Base-by-base conservation (phyloP, 345 rosid genomes). In the Syzygium oleosum region DNA sequence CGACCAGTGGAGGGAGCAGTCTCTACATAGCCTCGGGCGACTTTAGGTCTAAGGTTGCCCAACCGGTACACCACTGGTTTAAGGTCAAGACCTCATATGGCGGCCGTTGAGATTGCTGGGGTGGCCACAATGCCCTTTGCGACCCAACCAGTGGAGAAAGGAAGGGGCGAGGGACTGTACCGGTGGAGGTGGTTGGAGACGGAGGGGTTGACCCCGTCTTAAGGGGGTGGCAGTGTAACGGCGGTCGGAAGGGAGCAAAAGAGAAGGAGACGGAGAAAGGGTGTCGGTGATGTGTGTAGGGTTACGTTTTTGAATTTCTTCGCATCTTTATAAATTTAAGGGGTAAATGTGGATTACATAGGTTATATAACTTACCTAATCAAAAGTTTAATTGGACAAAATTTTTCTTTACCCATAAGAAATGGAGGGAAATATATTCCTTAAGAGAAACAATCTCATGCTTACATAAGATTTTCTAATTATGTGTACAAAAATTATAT, bases 1-100 rank as follows among this genome's bases (percentile, higher is more conserved):
- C 5, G 29, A 58, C 63, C 63, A 25, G 63, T 25, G 63, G 13
- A 25, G 63, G 29, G 15, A 58, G 14, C 2, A 14, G 2, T 58
- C 29, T 25, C 0, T 25, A 0, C 63, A 58, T 29, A 58, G 11
- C 7, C 7, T 0, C 0, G 0, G 0, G 27, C 1, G 15, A 58
- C 29, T 58, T 58, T 58, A 58, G 27, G 27, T 25, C 31, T 58
- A 11, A 25, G 65, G 31, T 58, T 58, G 31, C 65, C 31, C 29
- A 58, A 58, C 14, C 31, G 15, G 65, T 4, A 58, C 65, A 58
- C 6, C 7, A 0, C n/a, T 25, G 29, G 65, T 11, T 58, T 58
- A 58, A 58, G 65, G 29, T 25, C 65, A 58, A 58, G 15, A 25
- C 65, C 14, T 25, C 65, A 58, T 25, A 29, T 25, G 31, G 31